Conservation (phyloP, 2,329 filamentous ascomycete genomes). For the Fusarium sp. region DNA sequence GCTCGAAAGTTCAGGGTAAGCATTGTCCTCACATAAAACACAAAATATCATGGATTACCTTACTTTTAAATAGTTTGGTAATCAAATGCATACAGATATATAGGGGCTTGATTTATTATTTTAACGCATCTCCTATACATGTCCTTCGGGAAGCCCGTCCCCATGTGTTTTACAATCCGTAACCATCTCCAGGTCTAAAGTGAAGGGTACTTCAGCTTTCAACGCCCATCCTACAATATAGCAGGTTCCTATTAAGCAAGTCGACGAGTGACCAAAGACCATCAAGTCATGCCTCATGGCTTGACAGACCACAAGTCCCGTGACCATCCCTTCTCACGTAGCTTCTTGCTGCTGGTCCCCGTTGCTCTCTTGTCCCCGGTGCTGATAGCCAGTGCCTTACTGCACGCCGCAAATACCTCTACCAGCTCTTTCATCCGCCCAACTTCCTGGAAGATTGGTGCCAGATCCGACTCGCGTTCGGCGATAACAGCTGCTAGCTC, state of each 20-base stretch:
- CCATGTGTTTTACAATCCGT: constrained; percentile 32
- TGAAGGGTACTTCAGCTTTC: constrained; percentile 16
- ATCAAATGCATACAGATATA: neutral
- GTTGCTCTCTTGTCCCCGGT: constrained; percentile 63
- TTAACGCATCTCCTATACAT: constrained; percentile 2
- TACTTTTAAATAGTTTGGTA: neutral
- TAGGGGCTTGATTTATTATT: constrained; percentile 10
- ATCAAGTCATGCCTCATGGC: constrained; percentile 22
- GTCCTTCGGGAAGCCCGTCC: constrained; percentile 15
- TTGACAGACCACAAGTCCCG: constrained; percentile 69
- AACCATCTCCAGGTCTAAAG: constrained; percentile 15
- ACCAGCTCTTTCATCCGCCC: constrained; percentile 79
- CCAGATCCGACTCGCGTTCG: constrained; percentile 72
- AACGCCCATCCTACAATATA: constrained; percentile 20
- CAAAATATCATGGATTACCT: neutral
- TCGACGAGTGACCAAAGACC: neutral
- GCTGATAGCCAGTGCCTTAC: constrained; percentile 72
- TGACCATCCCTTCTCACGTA: constrained; percentile 69
- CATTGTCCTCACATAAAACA: neutral
- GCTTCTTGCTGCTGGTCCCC: constrained; percentile 64
- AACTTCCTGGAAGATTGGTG: constrained; percentile 69
- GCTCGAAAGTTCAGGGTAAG: neutral
- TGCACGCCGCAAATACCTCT: constrained; percentile 78
- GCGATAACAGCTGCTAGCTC: constrained; percentile 82
- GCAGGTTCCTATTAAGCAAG: neutral